Conservation (phyloP, 345 rosid genomes). For the Geranium rotundifolium region DNA sequence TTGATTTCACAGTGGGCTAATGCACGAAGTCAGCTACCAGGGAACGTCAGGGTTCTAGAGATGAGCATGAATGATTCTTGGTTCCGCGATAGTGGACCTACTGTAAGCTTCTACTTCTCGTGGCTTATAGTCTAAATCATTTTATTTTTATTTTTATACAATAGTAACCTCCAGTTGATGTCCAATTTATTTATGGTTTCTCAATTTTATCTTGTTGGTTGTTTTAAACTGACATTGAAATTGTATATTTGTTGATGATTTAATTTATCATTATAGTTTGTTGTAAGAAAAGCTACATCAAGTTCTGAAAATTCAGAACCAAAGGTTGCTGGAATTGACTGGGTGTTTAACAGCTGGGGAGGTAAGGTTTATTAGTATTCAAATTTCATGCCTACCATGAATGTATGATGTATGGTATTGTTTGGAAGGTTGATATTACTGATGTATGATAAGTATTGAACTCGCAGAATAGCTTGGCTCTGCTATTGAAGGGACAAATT, state of each 20-base stretch:
- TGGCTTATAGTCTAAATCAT: neutral
- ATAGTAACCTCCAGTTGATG: too few species aligned
- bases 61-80: slow-evolving; percentile 94
- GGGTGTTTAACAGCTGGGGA: slow-evolving; percentile 91
- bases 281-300: slow-evolving; percentile 27
- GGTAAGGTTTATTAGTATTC: slow-evolving; percentile 29
- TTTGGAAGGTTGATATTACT: too few species aligned
- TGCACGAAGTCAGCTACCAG: slow-evolving; percentile 68
- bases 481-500: too few species aligned
- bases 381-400: neutral
- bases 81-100: slow-evolving; percentile 95
- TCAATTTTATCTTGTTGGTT: too few species aligned
- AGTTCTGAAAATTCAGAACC: slow-evolving; percentile 17
- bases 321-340: slow-evolving; percentile 73
- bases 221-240: too few species aligned
- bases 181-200: too few species aligned
- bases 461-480: too few species aligned
- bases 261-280: slow-evolving; percentile 62
- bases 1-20: slow-evolving; percentile 86
- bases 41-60: slow-evolving; percentile 65
- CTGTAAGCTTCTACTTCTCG: slow-evolving; percentile 38
- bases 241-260: neutral
- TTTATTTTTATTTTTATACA: neutral
- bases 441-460: too few species aligned
- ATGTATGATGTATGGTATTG: too few species aligned